These are phyloP conservation scores for Fusarium paranaense DNA, from an alignment of 2,329 filamentous ascomycete genomes.

Conservation along the genomic window DNA sequence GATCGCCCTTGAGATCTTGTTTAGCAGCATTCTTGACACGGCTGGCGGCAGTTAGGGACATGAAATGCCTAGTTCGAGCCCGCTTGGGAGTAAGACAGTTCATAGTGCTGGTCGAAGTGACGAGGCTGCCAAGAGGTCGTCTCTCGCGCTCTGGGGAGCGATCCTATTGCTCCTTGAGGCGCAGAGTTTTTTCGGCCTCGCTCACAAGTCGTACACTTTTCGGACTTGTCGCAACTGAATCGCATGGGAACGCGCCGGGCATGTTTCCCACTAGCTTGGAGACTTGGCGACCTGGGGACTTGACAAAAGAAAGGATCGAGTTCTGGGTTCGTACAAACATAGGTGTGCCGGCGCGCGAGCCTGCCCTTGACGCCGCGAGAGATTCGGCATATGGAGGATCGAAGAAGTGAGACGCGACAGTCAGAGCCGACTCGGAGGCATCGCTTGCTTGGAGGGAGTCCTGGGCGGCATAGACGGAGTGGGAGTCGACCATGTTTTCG, in stretches of 20 bases:
- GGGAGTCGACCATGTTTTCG: slow-evolving; percentile 74
- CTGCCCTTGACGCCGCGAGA: slow-evolving; percentile 65
- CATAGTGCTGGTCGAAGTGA: slow-evolving; percentile 44
- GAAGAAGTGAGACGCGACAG: slow-evolving; percentile 80
- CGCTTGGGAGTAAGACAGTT: slow-evolving; percentile 48
- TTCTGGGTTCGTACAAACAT: slow-evolving; percentile 68
- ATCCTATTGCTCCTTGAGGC: slow-evolving; percentile 47
- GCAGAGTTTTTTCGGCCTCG: slow-evolving; percentile 40
- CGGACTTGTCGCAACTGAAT: slow-evolving; percentile 47
- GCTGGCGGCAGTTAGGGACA: slow-evolving; percentile 60
- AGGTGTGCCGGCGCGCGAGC: slow-evolving; percentile 76
- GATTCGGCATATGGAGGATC: slow-evolving; percentile 81
- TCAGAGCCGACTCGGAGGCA: slow-evolving; percentile 82
- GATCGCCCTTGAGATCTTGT: slow-evolving; percentile 61
- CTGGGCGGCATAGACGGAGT: slow-evolving; percentile 70
- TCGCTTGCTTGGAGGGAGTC: slow-evolving; percentile 82
- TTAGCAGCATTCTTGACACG: slow-evolving; percentile 62
- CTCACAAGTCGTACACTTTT: slow-evolving; percentile 60
- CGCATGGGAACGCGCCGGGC: slow-evolving; percentile 47
- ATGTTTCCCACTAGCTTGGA: slow-evolving; percentile 35
- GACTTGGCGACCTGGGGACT: slow-evolving; percentile 37
- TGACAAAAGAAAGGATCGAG: slow-evolving; percentile 51
- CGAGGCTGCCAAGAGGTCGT: slow-evolving; percentile 24
- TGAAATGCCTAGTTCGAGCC: slow-evolving; percentile 46
- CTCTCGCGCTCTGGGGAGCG: slow-evolving; percentile 36